These are phyloP conservation scores for Amanita pallidorosea DNA, from an alignment of 768 basidiomycete species.

Conservation along the genomic window DNA sequence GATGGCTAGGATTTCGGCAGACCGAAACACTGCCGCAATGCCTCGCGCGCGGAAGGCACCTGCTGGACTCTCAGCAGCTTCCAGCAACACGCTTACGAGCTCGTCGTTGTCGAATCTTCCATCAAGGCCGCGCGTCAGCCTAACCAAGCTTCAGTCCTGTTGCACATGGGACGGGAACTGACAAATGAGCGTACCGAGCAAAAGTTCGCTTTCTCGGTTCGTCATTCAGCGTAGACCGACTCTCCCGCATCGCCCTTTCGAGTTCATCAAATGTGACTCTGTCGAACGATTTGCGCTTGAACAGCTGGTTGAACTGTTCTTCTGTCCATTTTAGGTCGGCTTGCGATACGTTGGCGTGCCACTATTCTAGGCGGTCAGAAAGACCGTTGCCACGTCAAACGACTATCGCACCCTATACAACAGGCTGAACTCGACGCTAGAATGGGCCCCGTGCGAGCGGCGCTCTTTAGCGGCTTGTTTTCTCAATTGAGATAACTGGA, in stretches of 20 bases:
- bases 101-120: constrained; percentile 44
- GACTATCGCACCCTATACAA: constrained; percentile 27
- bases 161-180: not conserved
- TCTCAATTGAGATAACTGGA: not conserved
- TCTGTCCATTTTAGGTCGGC: constrained; percentile 44
- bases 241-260: constrained; percentile 7
- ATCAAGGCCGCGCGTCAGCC: constrained; percentile 32
- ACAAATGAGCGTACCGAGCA: constrained; percentile 22
- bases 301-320: constrained; percentile 27
- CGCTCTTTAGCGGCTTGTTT: constrained; percentile 14
- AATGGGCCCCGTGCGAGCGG: constrained; percentile 55
- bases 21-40: constrained; percentile 32
- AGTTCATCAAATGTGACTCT: constrained; percentile 21
- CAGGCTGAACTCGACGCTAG: constrained; percentile 60
- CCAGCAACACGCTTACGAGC: constrained; percentile 34
- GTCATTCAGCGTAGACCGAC: constrained; percentile 2
- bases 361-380: constrained; percentile 17
- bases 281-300: constrained; percentile 26
- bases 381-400: not conserved
- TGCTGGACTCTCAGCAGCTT: constrained; percentile 34
- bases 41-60: constrained; percentile 37
- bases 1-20: constrained; percentile 49
- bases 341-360: constrained; percentile 46
- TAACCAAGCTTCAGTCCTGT: not conserved
- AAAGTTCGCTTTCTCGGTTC: constrained; percentile 33